phyloP scores from a whole-genome alignment of 805 yeast species.

The Yamadazyma kitorensis region DNA sequence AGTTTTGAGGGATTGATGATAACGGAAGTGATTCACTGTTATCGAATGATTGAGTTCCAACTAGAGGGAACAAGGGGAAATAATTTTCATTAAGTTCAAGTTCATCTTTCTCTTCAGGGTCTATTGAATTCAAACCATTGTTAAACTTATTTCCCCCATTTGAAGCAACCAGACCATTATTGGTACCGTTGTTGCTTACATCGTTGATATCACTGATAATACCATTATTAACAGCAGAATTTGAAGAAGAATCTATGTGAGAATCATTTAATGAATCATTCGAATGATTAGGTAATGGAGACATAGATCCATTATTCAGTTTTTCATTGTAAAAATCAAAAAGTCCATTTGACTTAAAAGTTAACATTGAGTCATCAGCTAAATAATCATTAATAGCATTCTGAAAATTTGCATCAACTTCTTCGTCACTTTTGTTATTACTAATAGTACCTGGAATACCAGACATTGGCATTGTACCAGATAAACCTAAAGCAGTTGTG shows the following conservation, averaged over 20 bases:
- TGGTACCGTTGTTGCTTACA: no score
- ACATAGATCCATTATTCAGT: background rate
- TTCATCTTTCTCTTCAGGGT: background rate
- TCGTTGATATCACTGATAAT: background rate
- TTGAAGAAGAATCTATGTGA: background rate
- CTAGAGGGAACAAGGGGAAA: constrained; percentile 42
- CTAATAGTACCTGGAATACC: no score
- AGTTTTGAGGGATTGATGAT: constrained; percentile 24
- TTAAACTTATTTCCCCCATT: constrained; percentile 30
- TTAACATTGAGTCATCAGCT: constrained; percentile 1
- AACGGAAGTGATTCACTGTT: constrained; percentile 33
- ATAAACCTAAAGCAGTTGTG: no score
- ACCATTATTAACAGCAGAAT: background rate
- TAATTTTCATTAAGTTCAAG: background rate
- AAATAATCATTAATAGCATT: constrained; percentile 6
- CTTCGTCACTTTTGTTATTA: no score
- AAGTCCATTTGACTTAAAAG: background rate
- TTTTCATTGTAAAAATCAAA: background rate
- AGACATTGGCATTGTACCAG: no score
- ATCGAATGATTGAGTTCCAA: constrained; percentile 37
- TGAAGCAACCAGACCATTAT: no score
- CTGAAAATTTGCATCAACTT: no score
- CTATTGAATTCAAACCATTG: constrained; percentile 20
- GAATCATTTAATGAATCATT: background rate
- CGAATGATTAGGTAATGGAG: background rate